These are phyloP conservation scores for Alternaria gaisen DNA, from an alignment of 2,329 filamentous ascomycete genomes.

Conservation along the genomic window DNA sequence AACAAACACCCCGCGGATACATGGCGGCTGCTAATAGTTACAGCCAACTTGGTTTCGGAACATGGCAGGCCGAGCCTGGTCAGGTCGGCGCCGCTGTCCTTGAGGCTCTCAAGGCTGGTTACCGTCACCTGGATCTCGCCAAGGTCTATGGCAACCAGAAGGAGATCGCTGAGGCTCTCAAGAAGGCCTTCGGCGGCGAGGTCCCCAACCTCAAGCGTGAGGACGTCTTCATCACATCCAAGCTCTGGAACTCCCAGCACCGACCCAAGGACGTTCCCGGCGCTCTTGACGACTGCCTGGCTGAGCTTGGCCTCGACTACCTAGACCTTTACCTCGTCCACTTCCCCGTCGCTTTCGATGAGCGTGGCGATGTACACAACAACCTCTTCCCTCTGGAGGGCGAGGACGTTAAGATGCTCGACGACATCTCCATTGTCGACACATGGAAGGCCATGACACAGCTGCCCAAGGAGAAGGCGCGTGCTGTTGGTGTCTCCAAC, in stretches of 20 bases:
- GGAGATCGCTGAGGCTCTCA: slow-evolving; percentile 39
- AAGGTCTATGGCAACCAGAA: slow-evolving; percentile 46
- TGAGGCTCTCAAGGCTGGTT: slow-evolving; percentile 43
- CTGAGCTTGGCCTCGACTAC: slow-evolving; percentile 84
- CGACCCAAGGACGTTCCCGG: slow-evolving; percentile 70
- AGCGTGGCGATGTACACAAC: slow-evolving; percentile 52
- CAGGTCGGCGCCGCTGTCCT: slow-evolving; percentile 54
- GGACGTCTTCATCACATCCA: slow-evolving; percentile 65
- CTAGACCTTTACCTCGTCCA: slow-evolving; percentile 88
- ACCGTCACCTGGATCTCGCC: slow-evolving; percentile 43
- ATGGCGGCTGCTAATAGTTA: slow-evolving; percentile 54
- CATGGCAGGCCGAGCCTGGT: slow-evolving; percentile 44
- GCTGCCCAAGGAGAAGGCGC: slow-evolving; percentile 46
- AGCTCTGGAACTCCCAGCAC: slow-evolving; percentile 92
- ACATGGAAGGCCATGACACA: slow-evolving; percentile 53
- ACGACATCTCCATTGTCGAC: slow-evolving; percentile 66
- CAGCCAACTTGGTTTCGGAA: slow-evolving; percentile 59
- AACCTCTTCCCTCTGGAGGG: slow-evolving; percentile 37
- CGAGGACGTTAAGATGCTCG: slow-evolving; percentile 35
- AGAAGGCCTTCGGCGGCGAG: slow-evolving; percentile 49
- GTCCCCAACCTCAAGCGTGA: slow-evolving; percentile 59
- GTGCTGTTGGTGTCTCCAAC: slow-evolving; percentile 43
- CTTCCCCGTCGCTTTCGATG: slow-evolving; percentile 66
- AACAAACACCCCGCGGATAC: slow-evolving; percentile 66
- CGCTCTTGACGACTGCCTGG: slow-evolving; percentile 76